Conservation (phyloP, 2,329 filamentous ascomycete genomes). For the Chaetomium strumarium region DNA sequence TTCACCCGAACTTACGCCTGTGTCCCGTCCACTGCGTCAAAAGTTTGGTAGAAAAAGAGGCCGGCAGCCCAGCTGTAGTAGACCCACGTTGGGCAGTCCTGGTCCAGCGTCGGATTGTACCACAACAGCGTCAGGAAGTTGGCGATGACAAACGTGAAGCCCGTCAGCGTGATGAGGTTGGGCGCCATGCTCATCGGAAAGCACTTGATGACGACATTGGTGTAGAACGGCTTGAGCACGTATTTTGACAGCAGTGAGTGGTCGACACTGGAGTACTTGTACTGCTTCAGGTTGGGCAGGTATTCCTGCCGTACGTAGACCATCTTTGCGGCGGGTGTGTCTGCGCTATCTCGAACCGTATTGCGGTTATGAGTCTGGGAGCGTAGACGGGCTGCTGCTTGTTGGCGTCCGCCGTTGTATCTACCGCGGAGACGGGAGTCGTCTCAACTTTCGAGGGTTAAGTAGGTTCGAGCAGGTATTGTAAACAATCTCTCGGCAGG, state of each 20-base stretch:
- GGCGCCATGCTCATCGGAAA: conserved; percentile 96
- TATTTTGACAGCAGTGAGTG: conserved; percentile 86
- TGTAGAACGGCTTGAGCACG: conserved; percentile 97
- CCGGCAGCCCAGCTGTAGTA: conserved; percentile 88
- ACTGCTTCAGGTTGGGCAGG: conserved; percentile 81
- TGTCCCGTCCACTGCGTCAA: conserved; percentile 91
- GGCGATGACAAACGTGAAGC: conserved; percentile 80
- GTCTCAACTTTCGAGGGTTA: too few relatives aligned
- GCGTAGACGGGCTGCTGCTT: background rate
- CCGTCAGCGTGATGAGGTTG: conserved; percentile 80
- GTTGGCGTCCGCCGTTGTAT: conserved; percentile 3
- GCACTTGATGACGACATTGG: conserved; percentile 83
- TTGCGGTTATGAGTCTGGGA: background rate
- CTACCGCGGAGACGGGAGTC: background rate
- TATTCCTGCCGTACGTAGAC: conserved; percentile 92
- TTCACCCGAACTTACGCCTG: conserved; percentile 65
- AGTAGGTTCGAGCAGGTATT: too few relatives aligned
- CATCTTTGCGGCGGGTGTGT: conserved; percentile 49
- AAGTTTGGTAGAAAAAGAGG: conserved; percentile 94
- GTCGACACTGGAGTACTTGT: conserved; percentile 93
- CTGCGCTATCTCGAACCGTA: background rate
- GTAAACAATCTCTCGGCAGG: background rate
- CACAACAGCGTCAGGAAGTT: conserved; percentile 91
- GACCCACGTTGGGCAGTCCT: conserved; percentile 91
- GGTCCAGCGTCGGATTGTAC: conserved; percentile 91